Conservation (phyloP, 2,329 filamentous ascomycete species). For the Fusarium compactum region DNA sequence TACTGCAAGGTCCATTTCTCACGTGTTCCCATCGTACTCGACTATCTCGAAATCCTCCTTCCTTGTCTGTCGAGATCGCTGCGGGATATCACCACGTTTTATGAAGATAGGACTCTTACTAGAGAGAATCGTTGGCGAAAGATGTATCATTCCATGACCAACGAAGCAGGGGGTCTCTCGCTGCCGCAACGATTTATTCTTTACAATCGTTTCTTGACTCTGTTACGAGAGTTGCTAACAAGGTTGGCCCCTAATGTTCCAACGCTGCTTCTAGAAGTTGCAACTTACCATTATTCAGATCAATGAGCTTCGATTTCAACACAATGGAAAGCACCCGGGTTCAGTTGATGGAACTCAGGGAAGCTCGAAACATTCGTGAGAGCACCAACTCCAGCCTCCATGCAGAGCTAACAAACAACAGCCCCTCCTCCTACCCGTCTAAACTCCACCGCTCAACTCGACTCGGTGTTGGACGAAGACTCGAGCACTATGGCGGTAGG, state of each 20-base stretch:
- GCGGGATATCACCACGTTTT: constrained; percentile 64
- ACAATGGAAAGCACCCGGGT: constrained; percentile 62
- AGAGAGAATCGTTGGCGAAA: constrained; percentile 66
- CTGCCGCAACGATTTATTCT: constrained; percentile 66
- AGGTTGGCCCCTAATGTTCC: constrained; percentile 55
- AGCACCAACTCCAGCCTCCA: constrained; percentile 7
- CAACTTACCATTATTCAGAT: constrained; percentile 45
- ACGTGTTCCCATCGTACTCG: constrained; percentile 63
- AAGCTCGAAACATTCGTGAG: constrained; percentile 66
- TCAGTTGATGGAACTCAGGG: constrained; percentile 64
- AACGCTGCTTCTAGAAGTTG: not conserved
- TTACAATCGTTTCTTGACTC: constrained; percentile 66
- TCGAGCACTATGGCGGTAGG: constrained; percentile 36
- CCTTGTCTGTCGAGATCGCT: constrained; percentile 67
- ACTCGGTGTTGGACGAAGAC: constrained; percentile 50
- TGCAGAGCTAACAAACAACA: constrained; percentile 34
- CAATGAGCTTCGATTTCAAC: constrained; percentile 68
- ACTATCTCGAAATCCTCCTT: constrained; percentile 68
- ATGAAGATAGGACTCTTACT: constrained; percentile 62
- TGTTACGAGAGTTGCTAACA: constrained; percentile 63
- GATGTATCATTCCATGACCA: constrained; percentile 68
- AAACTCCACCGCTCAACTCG: constrained; percentile 52
- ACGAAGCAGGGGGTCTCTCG: constrained; percentile 63
- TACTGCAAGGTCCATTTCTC: constrained; percentile 63
- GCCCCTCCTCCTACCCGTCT: constrained; percentile 54